phyloP scores from a whole-genome alignment of 768 basidiomycete genomes.

The Boletus insuetus region DNA sequence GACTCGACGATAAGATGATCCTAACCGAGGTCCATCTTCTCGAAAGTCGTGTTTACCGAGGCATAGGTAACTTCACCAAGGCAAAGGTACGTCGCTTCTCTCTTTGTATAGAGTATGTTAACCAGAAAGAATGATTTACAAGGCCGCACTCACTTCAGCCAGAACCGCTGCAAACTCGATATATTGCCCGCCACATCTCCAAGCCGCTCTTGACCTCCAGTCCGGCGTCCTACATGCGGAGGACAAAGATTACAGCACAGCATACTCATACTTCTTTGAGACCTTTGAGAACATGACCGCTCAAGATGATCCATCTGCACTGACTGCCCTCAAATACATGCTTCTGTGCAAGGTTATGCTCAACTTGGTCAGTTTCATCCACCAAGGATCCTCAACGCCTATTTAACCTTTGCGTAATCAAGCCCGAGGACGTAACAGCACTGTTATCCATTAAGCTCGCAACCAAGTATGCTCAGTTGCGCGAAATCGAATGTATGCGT shows the following conservation, averaged over 20 bases:
- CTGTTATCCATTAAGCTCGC: constrained; percentile 87
- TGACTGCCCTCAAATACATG: constrained; percentile 96
- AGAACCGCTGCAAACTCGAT: constrained; percentile 94
- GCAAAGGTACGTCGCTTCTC: constrained; percentile 61
- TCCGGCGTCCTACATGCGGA: constrained; percentile 89
- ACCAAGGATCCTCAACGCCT: background rate
- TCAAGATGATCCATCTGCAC: constrained; percentile 72
- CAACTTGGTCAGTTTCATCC: constrained; percentile 62
- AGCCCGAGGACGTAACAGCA: constrained; percentile 93
- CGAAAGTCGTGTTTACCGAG: constrained; percentile 88
- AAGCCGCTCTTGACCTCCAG: constrained; percentile 61
- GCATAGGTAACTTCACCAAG: constrained; percentile 84
- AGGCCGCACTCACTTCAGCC: constrained; percentile 88
- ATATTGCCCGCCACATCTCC: constrained; percentile 80
- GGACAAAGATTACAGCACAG: constrained; percentile 97
- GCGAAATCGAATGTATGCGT: constrained; percentile 95
- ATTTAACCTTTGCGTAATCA: background rate
- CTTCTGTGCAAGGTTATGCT: constrained; percentile 98
- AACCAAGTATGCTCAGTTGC: constrained; percentile 78
- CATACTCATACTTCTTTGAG: constrained; percentile 96
- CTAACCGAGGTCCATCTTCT: constrained; percentile 95
- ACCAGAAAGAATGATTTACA: background rate
- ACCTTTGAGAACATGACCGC: constrained; percentile 86
- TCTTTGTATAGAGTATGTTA: background rate
- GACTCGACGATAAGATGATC: constrained; percentile 96